Conservation (phyloP, 2,329 filamentous ascomycete species). For the Teratosphaeria viscida region DNA sequence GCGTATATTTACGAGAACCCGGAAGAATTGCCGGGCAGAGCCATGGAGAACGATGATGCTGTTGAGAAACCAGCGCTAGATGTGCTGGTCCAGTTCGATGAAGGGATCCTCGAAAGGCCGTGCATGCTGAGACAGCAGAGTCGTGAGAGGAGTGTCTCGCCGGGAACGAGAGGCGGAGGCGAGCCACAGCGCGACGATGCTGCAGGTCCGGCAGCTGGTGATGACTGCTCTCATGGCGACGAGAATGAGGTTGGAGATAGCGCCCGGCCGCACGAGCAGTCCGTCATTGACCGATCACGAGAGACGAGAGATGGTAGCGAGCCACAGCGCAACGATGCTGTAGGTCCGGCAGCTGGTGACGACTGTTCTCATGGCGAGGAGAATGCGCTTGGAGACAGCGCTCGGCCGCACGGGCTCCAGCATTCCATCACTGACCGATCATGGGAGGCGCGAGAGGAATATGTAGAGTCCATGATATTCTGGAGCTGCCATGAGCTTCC, state of each 20-base stretch:
- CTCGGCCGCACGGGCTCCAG: background rate
- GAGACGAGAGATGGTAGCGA: background rate
- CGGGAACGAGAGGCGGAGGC: background rate
- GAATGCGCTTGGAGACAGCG: background rate
- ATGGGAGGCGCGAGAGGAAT: background rate
- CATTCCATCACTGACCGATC: background rate
- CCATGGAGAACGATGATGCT: background rate
- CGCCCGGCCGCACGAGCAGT: background rate
- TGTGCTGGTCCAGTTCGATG: background rate
- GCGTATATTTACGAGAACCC: background rate
- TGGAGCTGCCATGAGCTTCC: background rate
- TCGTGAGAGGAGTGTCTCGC: background rate
- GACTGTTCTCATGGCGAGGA: background rate
- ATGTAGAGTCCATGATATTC: background rate
- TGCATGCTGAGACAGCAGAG: background rate
- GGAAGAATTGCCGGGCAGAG: background rate
- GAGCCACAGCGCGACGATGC: background rate
- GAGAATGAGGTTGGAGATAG: background rate
- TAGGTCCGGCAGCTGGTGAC: background rate
- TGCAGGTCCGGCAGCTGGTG: background rate
- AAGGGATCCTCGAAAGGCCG: background rate
- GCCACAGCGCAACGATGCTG: background rate
- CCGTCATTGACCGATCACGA: no score
- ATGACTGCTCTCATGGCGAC: background rate
- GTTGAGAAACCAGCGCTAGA: background rate